Evolutionary conservation across 768 basidiomycete species (phyloP), one percentile per base, ranked within the genome.

Genomic region (Suillus bovinus): DNA sequence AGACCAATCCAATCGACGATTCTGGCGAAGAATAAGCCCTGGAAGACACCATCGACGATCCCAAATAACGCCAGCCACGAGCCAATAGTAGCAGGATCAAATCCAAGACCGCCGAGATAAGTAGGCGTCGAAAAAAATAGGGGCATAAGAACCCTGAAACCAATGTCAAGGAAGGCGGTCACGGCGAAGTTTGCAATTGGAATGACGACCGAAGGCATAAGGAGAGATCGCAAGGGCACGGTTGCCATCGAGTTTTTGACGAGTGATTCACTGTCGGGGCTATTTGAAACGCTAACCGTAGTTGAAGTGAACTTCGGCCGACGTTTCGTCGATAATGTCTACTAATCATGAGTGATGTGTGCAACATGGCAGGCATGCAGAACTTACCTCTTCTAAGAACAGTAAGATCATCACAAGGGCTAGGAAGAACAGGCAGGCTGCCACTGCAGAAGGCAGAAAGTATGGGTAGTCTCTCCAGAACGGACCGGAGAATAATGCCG

Each of bases 111-210:
- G 14, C 82, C 82, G 5, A 78, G 69, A 24, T 68, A 69, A 24
- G 80, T 68, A 0, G 84, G 79, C 5, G 79, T 78, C 38, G 81
- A 71, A 52, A 77, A 77, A 67, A 84, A 80, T 49, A 84, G 70
- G 1, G 85, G 83, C 1, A 75, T 38, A 24, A 86, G 72, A 20
- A 74, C 78, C 22, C 68, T 53, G 57, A 76, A 61, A 4, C 74
- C 68, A 44, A 82, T 78, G 34, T 83, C 81, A 6, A 80, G 66
- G 27, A 86, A 76, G 5, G 75, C 75, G 16, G 83, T 71, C 6
- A 68, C 65, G 52, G 71, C 74, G 63, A 81, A 83, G 64, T 80
- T 84, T 56, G 68, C 62, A 27, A 82, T 68, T 20, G 81, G 74
- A 42, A 84, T 68, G 54, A 80, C 63, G 53, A 85, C 77, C 10